phyloP scores from a whole-genome alignment of 495 filamentous ascomycete species.

The Melanomma pulvis-pyrius region DNA sequence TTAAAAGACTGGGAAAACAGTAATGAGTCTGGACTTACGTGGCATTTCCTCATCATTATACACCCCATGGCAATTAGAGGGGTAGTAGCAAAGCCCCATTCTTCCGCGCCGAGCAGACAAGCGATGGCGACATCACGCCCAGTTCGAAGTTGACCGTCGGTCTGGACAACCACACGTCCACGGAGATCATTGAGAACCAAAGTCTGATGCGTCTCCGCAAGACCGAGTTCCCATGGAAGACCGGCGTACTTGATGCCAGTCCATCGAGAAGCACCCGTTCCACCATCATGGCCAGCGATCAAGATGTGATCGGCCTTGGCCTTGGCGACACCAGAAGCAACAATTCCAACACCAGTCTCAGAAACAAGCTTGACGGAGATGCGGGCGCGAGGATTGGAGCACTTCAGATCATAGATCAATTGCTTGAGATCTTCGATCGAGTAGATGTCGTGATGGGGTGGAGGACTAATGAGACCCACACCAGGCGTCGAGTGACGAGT shows the following conservation, averaged over 20 bases:
- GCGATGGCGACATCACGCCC: conserved; percentile 96
- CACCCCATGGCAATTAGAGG: conserved; percentile 97
- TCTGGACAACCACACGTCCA: conserved; percentile 96
- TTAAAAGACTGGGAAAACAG: not conserved
- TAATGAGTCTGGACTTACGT: too few relatives aligned
- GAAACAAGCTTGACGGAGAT: conserved; percentile 99
- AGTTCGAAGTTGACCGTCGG: conserved; percentile 93
- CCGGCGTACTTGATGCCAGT: conserved; percentile 99
- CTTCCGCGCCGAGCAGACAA: conserved; percentile 93
- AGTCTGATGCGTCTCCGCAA: conserved; percentile 98
- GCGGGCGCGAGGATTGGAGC: conserved; percentile 90
- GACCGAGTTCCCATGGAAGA: conserved; percentile 96
- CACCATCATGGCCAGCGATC: conserved; percentile 97
- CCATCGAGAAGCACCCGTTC: conserved; percentile 97
- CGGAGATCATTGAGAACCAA: conserved; percentile 97
- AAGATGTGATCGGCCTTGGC: conserved; percentile 98
- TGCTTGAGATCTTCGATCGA: conserved; percentile 99
- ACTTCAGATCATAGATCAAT: conserved; percentile 98
- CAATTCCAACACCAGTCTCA: conserved; percentile 97
- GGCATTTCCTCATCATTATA: conserved; percentile 88
- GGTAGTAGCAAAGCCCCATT: conserved; percentile 98
- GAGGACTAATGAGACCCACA: conserved; percentile 97
- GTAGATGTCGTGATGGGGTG: conserved; percentile 99
- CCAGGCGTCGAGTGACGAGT: conserved; percentile 98
- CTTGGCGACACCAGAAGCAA: conserved; percentile 97